Base-by-base conservation (phyloP, 2,329 filamentous ascomycete species). In the Emergomyces orientalis region DNA sequence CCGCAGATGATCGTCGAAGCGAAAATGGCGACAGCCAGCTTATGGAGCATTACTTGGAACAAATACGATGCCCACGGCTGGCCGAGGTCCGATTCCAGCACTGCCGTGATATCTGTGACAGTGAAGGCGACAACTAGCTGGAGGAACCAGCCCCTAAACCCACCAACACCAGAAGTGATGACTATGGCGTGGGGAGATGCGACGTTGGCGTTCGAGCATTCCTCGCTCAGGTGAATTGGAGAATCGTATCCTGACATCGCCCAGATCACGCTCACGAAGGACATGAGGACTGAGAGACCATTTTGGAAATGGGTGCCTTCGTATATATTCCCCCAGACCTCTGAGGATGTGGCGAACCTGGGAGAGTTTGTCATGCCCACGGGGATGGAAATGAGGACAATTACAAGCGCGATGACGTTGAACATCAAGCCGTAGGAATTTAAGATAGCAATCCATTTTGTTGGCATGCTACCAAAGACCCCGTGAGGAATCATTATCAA, bases 81-180 rank as follows among this genome's bases (percentile, higher is more conserved):
- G 6, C 86, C 86, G 3, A 88, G 77, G 13, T 86, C 81, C 2
- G 84, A 86, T 19, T 80, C 74, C 17, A 90, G 76, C 0, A 84
- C 83, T 1, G 71, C 79, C 0, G 77, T 74, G 64, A 90, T 86
- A 69, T 87, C 83, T 56, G 84, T 78, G 37, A 89, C 85, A 0
- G 87, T 90, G 72, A 90, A 90, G 14, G 87, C 87, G 57, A 89
- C 86, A 0, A 89, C 85, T 11, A 89, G 78, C 71, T 90, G 88
- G n/a, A 91, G 75, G 67, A 88, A 84, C 84, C 87, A 91, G 55
- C 88, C 88, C 65, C 88, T 80, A 2, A 87, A 65, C 1, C 87
- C 87, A 6, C 88, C 88, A 1, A 86, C 78, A 1, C 77, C 82
- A 0, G 85, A 85, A 0, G 88, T 90, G 70, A 90, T 77, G 45